Evolutionary conservation across 345 rosid species (phyloP), one percentile per base, ranked within the genome.

Genomic region (Camelina neglecta): DNA sequence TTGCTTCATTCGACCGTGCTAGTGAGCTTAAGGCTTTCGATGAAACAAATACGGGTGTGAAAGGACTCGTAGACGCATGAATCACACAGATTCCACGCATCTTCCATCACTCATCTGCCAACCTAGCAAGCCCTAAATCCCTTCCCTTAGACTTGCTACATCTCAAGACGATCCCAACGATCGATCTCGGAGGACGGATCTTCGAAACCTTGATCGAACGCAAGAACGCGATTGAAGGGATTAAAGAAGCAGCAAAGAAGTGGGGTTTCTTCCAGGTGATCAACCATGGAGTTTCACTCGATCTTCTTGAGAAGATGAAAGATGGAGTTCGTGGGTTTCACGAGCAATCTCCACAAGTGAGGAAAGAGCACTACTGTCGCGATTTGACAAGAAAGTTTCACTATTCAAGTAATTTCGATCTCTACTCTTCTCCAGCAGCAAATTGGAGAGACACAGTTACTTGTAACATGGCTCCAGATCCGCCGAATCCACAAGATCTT

Each of bases 211-310:
- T 9, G 51, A 47, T n/a, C 9, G 12, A 47, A 8, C 21, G 51
- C 9, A n/a, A 47, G 20, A n/a, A 47, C 51, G 51, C 8, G 20
- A n/a, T 47, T 7, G 51, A 47, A n/a, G 7, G 3, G 51, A 47
- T 47, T 0, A n/a, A 47, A 47, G 51, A 47, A 47, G 51, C 51
- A n/a, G 51, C 51, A n/a, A 20, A 2, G 51, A 47, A 47, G 51
- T 47, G 51, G 51, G 51, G 51, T 47, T 47, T 47, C 51, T 47
- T 47, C 20, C 51, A 47, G 51, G 51, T 47, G 51, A 47, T 47
- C 20, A 47, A 47, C 9, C 51, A 47, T 47, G 51, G 51, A 47
- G 51, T 47, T 47, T n/a, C 51, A 0, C 20, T 47, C 0, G 51
- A 47, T n/a, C 51, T 47, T 47, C 51, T 47, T n/a, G 9, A 47